A percentile compares a stretch with the other conserved stretches of the same genome.
Conservation (phyloP, 1,139 yeast species). For the Pneumocystis canis region DNA sequence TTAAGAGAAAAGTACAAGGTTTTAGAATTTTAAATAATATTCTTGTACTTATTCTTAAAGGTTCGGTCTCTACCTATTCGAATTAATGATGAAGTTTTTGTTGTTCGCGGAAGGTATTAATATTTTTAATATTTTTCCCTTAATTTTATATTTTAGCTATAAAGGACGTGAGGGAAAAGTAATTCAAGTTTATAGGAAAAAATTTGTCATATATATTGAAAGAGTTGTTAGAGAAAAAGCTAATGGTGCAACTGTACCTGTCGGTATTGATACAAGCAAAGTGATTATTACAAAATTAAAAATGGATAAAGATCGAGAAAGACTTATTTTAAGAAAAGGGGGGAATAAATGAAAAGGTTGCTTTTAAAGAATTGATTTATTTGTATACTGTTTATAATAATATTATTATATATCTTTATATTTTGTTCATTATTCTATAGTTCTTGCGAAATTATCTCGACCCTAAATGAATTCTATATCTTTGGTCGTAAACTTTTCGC, state of each 20-base stretch:
- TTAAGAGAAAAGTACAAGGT: conserved; percentile 95
- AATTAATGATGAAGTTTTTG: conserved; percentile 90
- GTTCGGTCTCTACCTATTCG: conserved; percentile 88
- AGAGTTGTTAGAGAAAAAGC: conserved; percentile 96
- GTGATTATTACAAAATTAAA: conserved; percentile 97
- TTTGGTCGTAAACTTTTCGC: neutral
- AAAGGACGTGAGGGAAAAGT: conserved; percentile 99
- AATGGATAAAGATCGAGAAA: conserved; percentile 98
- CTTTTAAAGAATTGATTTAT: neutral
- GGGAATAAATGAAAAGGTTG: neutral
- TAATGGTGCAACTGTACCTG: conserved; percentile 94
- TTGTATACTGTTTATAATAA: neutral
- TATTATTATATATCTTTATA: neutral
- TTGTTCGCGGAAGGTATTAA: conserved; percentile 81
- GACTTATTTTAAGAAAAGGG: conserved; percentile 29
- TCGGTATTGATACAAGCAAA: conserved; percentile 97
- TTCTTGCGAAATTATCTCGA: neutral
- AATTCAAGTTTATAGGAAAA: conserved; percentile 97
- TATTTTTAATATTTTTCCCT: neutral
- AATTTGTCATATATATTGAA: conserved; percentile 91
- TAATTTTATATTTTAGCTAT: conserved; percentile 23
- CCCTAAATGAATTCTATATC: neutral
- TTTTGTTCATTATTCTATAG: neutral
- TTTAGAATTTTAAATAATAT: neutral
- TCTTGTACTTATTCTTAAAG: conserved; percentile 2